Percentiles rank a stretch among this genome's conserved stretches.
These are phyloP conservation scores for Cryptosporidium viatorum DNA, from an alignment of 169 alveolate species.

Conservation along the genomic window DNA sequence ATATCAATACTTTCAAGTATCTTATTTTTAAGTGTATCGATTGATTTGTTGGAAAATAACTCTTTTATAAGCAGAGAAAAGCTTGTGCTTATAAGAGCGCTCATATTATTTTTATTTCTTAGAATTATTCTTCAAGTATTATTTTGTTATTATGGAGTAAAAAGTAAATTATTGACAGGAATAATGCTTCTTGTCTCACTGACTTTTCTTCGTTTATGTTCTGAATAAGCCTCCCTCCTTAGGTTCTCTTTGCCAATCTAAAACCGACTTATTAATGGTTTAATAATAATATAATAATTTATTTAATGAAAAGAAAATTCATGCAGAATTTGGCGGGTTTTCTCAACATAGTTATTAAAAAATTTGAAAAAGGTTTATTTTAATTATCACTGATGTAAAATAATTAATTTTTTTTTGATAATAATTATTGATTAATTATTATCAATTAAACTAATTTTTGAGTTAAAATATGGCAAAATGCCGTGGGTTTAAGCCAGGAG, in stretches of 20 bases:
- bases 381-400: background rate
- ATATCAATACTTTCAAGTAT: slow-evolving; percentile 10
- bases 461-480: slow-evolving; percentile 49
- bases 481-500: slow-evolving; percentile 75
- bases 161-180: background rate
- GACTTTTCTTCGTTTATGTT: background rate
- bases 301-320: background rate
- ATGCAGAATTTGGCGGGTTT: slow-evolving; percentile 18
- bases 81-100: slow-evolving; percentile 20
- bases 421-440: background rate
- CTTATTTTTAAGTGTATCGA: slow-evolving; percentile 25
- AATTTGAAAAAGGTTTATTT: background rate
- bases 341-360: background rate
- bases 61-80: slow-evolving; percentile 29
- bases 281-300: background rate
- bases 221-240: too few relatives aligned
- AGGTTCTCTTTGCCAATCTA: background rate
- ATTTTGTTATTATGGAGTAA: background rate
- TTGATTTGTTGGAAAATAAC: background rate
- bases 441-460: background rate
- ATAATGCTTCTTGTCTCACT: background rate
- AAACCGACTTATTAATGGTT: background rate
- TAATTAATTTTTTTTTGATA: background rate
- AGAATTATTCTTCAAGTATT: too few relatives aligned
- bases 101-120: background rate